Base-by-base conservation (phyloP, 805 yeast species). In the Deakozyma indianensis region DNA sequence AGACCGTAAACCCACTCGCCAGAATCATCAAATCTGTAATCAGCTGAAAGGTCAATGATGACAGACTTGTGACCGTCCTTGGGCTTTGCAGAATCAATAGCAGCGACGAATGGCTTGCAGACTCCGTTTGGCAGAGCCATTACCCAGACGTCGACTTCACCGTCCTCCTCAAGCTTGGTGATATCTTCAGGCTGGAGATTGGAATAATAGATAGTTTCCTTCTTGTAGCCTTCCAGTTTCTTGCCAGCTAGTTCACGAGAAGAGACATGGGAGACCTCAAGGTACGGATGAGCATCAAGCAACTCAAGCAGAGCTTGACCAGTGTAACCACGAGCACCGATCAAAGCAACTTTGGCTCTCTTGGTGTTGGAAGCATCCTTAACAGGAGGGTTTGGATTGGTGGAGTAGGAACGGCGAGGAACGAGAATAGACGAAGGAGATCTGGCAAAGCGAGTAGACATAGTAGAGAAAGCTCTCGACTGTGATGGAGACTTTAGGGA, bases 51-150 rank as follows among this genome's bases (percentile, higher is more conserved):
- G 60, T 92, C 99, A 50, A 92, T 72, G 48, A 92, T 86, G 58
- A 83, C 84, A 27, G 94, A 82, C 43, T 73, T 68, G 42, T 82
- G 76, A 38, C 62, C 56, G 46, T 87, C 92, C 60, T 51, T 43
- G 22, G 47, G 42, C 11, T 49, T 48, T 9, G 55, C 59, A 18
- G 53, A 47, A 28, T 62, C 61, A 27, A 68, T 59, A 9, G 72
- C 69, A 35, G 63, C 65, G 4, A 68, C 73, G 53, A 68, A 67
- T n/a, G 73, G 73, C 58, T 63, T 60, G 58, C 97, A 92, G 32
- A 92, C 96, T 43, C 96, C 96, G 62, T 92, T 92, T 51, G 99
- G 99, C 57, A 92, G 73, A 1, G 98, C 98, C 98, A 94, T 92
- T 23, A 94, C 94, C 98, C 99, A 92, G 44, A 88, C 81, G 58